Conservation (phyloP, 352 stramenopile genomes). For the Pythium brassicae region DNA sequence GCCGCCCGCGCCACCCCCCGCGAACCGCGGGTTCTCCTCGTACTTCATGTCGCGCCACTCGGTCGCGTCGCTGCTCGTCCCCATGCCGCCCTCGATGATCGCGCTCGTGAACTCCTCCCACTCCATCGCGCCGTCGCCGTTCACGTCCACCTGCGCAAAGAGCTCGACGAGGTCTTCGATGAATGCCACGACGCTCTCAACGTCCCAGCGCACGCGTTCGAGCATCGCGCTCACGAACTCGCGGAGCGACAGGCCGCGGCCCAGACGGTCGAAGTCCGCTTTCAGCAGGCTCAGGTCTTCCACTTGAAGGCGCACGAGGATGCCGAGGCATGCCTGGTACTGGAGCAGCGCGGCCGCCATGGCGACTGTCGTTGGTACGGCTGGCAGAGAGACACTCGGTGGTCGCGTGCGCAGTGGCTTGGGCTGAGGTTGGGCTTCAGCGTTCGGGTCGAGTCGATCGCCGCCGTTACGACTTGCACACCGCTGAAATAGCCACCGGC, state of each 20-base stretch:
- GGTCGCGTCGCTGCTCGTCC: constrained; percentile 28
- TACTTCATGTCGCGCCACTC: constrained; percentile 70
- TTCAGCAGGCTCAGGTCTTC: constrained; percentile 65
- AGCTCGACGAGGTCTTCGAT: constrained; percentile 76
- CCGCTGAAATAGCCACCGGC: no score
- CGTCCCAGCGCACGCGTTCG: constrained; percentile 59
- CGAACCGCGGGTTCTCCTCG: constrained; percentile 54
- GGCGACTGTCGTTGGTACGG: background rate
- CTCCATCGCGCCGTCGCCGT: constrained; percentile 73
- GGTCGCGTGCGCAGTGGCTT: no score
- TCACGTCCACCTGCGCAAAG: constrained; percentile 74
- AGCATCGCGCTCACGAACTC: constrained; percentile 77
- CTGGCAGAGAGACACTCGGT: no score
- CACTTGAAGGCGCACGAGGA: constrained; percentile 72
- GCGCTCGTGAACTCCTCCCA: constrained; percentile 84
- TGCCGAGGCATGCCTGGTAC: constrained; percentile 73
- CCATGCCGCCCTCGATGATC: constrained; percentile 80
- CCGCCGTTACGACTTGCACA: no score
- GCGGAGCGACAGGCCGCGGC: constrained; percentile 42
- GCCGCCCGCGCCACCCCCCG: constrained; percentile 30
- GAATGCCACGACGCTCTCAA: constrained; percentile 46
- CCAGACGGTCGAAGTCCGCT: constrained; percentile 54
- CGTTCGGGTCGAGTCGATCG: no score
- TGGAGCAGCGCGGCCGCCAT: constrained; percentile 64
- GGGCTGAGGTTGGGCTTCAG: no score